Conservation (phyloP, 208 protist species). For the Wallacemonas rigidus region DNA sequence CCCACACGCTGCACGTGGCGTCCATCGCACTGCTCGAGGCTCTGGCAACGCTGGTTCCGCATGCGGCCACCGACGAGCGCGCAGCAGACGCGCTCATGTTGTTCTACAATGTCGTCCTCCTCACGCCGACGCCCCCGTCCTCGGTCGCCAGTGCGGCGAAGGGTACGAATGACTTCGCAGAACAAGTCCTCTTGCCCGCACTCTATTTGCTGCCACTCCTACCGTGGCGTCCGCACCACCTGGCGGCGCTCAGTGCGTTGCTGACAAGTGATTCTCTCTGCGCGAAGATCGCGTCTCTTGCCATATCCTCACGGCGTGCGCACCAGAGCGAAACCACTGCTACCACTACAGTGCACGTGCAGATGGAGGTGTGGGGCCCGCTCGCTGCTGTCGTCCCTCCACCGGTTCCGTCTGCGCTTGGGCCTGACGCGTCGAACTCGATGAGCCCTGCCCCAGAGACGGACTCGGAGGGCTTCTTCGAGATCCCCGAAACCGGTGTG, state of each 20-base stretch:
- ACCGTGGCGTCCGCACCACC: slow-evolving; percentile 31
- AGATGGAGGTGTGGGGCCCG: not conserved
- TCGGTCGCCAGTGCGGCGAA: not conserved
- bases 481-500: not conserved
- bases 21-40: not conserved
- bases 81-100: not conserved
- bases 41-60: slow-evolving; percentile 6
- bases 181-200: slow-evolving; percentile 33
- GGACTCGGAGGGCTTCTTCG: slow-evolving; percentile 14
- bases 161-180: slow-evolving; percentile 1
- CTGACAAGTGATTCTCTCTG: slow-evolving; percentile 20
- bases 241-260: slow-evolving; percentile 28
- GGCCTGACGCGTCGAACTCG: too few species aligned
- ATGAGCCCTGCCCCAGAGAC: slow-evolving; percentile 4
- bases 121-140: too few species aligned
- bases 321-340: too few species aligned
- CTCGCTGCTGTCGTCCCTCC: too few species aligned
- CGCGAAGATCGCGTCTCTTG: too few species aligned
- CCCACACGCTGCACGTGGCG: not conserved
- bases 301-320: too few species aligned
- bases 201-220: slow-evolving; percentile 43
- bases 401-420: too few species aligned
- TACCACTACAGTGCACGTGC: not conserved
- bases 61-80: not conserved
- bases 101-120: slow-evolving; percentile 1